phyloP scores from a whole-genome alignment of 768 basidiomycete genomes.

The Psilocybe sp. region DNA sequence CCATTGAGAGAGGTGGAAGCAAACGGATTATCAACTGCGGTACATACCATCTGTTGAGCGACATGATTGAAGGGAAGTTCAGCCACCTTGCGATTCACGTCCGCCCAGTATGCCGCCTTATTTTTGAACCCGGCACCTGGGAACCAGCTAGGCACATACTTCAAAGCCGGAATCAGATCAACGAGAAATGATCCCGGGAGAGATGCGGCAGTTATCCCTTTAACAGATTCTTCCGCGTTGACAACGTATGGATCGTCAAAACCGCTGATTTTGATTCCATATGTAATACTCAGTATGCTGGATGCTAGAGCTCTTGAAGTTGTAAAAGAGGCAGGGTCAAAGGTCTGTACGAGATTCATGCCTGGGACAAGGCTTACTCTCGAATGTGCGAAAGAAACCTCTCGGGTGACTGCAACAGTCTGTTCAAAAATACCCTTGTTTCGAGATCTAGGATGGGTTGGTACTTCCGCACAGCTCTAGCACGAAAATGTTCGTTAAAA shows the following conservation, averaged over 20 bases:
- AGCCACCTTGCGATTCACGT: slow-evolving; percentile 10
- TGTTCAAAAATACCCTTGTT: slow-evolving; percentile 40
- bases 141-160: slow-evolving; percentile 36
- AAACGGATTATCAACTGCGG: neutral
- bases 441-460: slow-evolving; percentile 44
- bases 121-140: slow-evolving; percentile 35
- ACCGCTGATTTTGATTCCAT: slow-evolving; percentile 28
- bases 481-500: slow-evolving; percentile 49
- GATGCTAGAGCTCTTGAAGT: slow-evolving; percentile 39
- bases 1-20: neutral
- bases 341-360: neutral
- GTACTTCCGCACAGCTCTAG: slow-evolving; percentile 35
- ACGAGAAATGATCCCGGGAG: slow-evolving; percentile 24
- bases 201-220: slow-evolving; percentile 20
- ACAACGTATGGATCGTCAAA: slow-evolving; percentile 35
- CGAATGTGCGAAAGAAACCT: slow-evolving; percentile 16
- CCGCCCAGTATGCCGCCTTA: slow-evolving; percentile 16
- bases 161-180: slow-evolving; percentile 24
- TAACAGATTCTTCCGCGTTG: slow-evolving; percentile 27
- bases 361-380: slow-evolving; percentile 11
- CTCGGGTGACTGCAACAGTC: slow-evolving; percentile 10
- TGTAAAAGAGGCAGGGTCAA: slow-evolving; percentile 12
- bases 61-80: slow-evolving; percentile 16
- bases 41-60: slow-evolving; percentile 15
- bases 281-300: slow-evolving; percentile 24